Conservation (phyloP, 2,329 filamentous ascomycete genomes). For the Monosporascus sp. region DNA sequence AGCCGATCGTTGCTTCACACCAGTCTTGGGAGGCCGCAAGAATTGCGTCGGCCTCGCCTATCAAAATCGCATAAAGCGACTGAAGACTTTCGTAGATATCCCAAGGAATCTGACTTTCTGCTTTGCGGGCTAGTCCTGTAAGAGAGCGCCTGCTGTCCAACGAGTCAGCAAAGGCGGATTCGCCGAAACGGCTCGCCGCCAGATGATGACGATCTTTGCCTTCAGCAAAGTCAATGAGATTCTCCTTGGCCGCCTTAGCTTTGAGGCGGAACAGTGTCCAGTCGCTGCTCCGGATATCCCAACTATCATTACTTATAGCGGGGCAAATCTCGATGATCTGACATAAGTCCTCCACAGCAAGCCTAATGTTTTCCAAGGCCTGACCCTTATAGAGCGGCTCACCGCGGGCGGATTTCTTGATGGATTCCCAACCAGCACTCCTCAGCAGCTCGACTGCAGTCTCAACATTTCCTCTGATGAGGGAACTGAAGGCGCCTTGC, state of each 20-base stretch:
- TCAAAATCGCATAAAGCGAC: conserved; percentile 72
- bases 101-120: conserved; percentile 84
- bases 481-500: conserved; percentile 70
- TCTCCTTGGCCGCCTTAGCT: conserved; percentile 61
- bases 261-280: conserved; percentile 82
- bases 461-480: conserved; percentile 69
- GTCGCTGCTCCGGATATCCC: conserved; percentile 76
- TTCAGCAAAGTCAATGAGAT: conserved; percentile 75
- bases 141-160: conserved; percentile 43
- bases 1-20: conserved; percentile 79
- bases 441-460: conserved; percentile 64
- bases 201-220: conserved; percentile 50
- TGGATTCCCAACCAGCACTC: conserved; percentile 72
- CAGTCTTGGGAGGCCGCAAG: conserved; percentile 78
- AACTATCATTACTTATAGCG: conserved; percentile 57
- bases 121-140: conserved; percentile 66
- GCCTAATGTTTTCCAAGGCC: conserved; percentile 73
- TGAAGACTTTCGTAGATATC: conserved; percentile 81
- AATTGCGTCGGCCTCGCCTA: conserved; percentile 72
- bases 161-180: conserved; percentile 30
- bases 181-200: conserved; percentile 25
- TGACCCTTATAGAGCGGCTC: conserved; percentile 66
- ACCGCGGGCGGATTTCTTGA: conserved; percentile 61
- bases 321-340: conserved; percentile 71
- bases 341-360: conserved; percentile 63